A percentile compares a stretch with the other conserved stretches of the same genome.
Conservation (phyloP, 164 flowering plant species). For the Vitis amurensis region DNA sequence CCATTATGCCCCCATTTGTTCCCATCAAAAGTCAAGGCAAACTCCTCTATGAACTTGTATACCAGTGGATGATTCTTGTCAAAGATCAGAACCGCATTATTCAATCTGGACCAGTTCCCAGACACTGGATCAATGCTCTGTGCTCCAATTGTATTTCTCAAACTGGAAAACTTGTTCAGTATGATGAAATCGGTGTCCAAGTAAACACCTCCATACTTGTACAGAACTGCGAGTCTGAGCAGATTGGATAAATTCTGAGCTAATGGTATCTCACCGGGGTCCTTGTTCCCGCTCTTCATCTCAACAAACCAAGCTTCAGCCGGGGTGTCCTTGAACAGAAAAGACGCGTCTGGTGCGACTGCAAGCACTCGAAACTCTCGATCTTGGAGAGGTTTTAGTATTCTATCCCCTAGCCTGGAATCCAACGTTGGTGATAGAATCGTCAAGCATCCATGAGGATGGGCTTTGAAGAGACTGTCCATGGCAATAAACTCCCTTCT, state of each 20-base stretch:
- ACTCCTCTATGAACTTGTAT: conserved; percentile 67
- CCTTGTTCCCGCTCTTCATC: conserved; percentile 40
- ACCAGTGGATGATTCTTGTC: conserved; percentile 73
- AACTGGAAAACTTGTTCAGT: conserved; percentile 37
- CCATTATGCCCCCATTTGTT: conserved; percentile 92
- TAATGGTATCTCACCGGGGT: conserved; percentile 60
- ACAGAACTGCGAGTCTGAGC: conserved; percentile 54
- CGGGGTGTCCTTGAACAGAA: conserved; percentile 60
- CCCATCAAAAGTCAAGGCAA: conserved; percentile 67
- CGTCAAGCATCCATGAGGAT: conserved; percentile 69
- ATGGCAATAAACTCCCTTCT: conserved; percentile 52
- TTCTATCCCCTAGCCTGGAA: conserved; percentile 37
- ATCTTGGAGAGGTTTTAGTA: conserved; percentile 49
- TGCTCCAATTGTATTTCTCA: conserved; percentile 67
- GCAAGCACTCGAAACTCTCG: conserved; percentile 49
- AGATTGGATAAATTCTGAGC: conserved; percentile 69
- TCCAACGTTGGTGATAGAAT: conserved; percentile 69
- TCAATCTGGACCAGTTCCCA: conserved; percentile 69
- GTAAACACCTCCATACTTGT: conserved; percentile 69
- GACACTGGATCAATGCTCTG: conserved; percentile 35
- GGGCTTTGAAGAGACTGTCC: conserved; percentile 68
- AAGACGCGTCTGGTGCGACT: conserved; percentile 55
- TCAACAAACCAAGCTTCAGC: conserved; percentile 66
- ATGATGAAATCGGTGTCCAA: conserved; percentile 63
- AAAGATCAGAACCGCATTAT: conserved; percentile 79